A percentile compares a stretch with the other conserved stretches of the same genome.
These are phyloP conservation scores for Pseudogymnoascus sp. DNA, from an alignment of 2,329 filamentous ascomycete species.

Conservation along the genomic window DNA sequence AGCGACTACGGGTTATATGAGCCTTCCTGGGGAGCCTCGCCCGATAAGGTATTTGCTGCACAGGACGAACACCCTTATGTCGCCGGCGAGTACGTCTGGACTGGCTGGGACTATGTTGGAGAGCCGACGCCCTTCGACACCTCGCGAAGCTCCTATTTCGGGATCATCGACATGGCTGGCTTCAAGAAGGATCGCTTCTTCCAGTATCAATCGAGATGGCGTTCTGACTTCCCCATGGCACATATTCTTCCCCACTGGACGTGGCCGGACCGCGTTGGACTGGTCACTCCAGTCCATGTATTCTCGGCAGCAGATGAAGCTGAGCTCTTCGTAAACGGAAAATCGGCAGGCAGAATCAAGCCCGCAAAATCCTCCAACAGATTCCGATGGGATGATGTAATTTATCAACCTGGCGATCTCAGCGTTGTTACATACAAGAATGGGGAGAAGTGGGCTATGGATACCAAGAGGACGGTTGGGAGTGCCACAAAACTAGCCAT, in stretches of 20 bases:
- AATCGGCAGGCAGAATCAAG: constrained; percentile 35
- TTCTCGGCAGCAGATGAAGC: constrained; percentile 44
- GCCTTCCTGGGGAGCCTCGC: constrained; percentile 37
- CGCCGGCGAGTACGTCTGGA: constrained; percentile 46
- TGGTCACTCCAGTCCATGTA: constrained; percentile 45
- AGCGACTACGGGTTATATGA: constrained; percentile 45
- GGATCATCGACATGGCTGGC: constrained; percentile 48
- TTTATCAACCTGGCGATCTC: constrained; percentile 40
- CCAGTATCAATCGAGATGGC: constrained; percentile 47
- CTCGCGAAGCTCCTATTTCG: constrained; percentile 45
- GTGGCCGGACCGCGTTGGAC: constrained; percentile 40
- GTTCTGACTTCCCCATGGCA: constrained; percentile 38
- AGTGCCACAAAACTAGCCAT: constrained; percentile 32
- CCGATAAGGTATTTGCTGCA: constrained; percentile 43
- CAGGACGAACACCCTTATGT: constrained; percentile 43
- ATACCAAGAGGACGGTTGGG: constrained; percentile 35
- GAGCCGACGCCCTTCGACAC: constrained; percentile 42
- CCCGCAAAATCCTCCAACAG: constrained; percentile 35
- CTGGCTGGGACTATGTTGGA: constrained; percentile 42
- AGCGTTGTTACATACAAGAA: constrained; percentile 40
- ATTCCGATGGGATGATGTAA: constrained; percentile 44
- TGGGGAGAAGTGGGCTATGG: constrained; percentile 38
- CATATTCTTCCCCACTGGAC: constrained; percentile 50
- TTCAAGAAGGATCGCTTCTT: constrained; percentile 49
- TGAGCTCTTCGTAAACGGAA: constrained; percentile 45